Conservation (phyloP, 208 protist species). For the Trypanosoma brucei region DNA sequence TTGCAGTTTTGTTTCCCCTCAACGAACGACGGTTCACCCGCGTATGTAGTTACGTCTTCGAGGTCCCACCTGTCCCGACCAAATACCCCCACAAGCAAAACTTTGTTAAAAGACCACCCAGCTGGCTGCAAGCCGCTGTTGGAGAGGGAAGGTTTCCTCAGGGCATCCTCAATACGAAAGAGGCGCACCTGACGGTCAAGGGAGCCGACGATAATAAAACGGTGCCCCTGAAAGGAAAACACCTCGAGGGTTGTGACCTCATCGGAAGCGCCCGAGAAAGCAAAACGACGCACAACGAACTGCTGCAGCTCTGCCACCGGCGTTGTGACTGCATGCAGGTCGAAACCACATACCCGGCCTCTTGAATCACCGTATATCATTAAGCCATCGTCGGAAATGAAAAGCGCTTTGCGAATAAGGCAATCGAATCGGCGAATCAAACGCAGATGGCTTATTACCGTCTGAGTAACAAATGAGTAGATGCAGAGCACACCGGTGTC, state of each 20-base stretch:
- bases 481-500: slow-evolving; percentile 67
- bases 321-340: slow-evolving; percentile 31
- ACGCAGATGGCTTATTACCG: slow-evolving; percentile 36
- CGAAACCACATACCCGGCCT: slow-evolving; percentile 43
- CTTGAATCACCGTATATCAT: slow-evolving; percentile 40
- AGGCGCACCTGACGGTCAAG: slow-evolving; percentile 63
- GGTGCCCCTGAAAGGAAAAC: slow-evolving; percentile 4
- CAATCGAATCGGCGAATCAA: slow-evolving; percentile 39
- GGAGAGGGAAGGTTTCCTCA: not conserved
- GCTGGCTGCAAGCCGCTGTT: not conserved
- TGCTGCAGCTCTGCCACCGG: slow-evolving; percentile 23
- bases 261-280: slow-evolving; percentile 33
- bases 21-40: not conserved
- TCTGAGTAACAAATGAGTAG: slow-evolving; percentile 59
- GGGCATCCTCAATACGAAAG: slow-evolving; percentile 29
- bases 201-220: slow-evolving; percentile 38
- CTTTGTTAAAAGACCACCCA: not conserved
- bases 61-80: slow-evolving; percentile 14
- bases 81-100: slow-evolving; percentile 19
- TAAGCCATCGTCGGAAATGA: slow-evolving; percentile 21
- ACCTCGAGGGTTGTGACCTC: slow-evolving; percentile 22
- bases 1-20: not conserved
- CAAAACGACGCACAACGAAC: not conserved
- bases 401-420: slow-evolving; percentile 32
- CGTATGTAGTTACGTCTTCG: slow-evolving; percentile 6